These are phyloP conservation scores for Polyporus arcularius DNA, from an alignment of 768 basidiomycete species.

Conservation along the genomic window DNA sequence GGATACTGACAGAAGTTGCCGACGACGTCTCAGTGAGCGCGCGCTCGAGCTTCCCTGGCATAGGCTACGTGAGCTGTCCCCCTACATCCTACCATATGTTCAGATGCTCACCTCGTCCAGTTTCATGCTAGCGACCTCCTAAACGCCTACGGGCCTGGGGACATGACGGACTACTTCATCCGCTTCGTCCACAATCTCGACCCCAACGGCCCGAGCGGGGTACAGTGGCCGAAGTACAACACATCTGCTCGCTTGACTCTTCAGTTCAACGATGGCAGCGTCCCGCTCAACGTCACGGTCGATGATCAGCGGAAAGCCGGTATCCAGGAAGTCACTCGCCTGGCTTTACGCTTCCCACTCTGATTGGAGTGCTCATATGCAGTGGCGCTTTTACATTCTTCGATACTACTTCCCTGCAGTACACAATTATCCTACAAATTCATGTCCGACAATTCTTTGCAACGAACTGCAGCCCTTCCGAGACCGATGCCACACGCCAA, in stretches of 20 bases:
- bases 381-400: not conserved
- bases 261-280: conserved; percentile 9
- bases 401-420: not conserved
- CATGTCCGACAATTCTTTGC: not conserved
- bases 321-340: too few species aligned
- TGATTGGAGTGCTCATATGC: too few species aligned
- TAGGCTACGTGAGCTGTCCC: conserved; percentile 1
- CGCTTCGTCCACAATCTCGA: conserved; percentile 29
- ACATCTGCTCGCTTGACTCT: conserved; percentile 16
- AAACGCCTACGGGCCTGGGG: conserved; percentile 14
- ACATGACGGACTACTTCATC: conserved; percentile 27
- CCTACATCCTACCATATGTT: too few species aligned
- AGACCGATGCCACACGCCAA: not conserved
- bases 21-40: not conserved
- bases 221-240: conserved; percentile 28
- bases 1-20: not conserved
- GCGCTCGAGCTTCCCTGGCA: not conserved
- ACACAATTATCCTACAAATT: too few species aligned
- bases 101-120: not conserved
- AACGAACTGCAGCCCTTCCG: not conserved
- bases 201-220: conserved; percentile 19
- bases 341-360: too few species aligned
- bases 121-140: conserved; percentile 14
- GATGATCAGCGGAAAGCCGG: too few species aligned
- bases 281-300: too few species aligned